phyloP scores from a whole-genome alignment of 495 filamentous ascomycete species.

The Lasiosphaeria ovina region DNA sequence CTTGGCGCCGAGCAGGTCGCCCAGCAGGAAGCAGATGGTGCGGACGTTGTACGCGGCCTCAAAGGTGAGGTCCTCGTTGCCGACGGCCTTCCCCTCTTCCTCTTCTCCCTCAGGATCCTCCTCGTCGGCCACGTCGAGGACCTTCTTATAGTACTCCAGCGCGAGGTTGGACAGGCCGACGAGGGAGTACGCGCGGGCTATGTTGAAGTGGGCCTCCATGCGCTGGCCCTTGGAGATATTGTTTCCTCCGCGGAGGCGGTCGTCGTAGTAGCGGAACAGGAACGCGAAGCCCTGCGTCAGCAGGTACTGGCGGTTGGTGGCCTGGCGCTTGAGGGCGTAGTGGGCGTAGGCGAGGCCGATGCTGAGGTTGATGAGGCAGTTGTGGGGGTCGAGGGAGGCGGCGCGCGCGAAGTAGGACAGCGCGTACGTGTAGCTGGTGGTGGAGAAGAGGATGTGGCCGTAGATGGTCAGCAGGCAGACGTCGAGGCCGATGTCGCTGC shows the following conservation, averaged over 20 bases:
- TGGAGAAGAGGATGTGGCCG: slow-evolving; percentile 78
- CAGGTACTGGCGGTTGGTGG: slow-evolving; percentile 83
- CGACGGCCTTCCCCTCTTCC: slow-evolving; percentile 12
- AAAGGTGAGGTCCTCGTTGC: slow-evolving; percentile 59
- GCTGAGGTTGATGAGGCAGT: slow-evolving; percentile 71
- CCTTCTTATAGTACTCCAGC: slow-evolving; percentile 64
- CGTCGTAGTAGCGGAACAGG: slow-evolving; percentile 69
- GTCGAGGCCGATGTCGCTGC: slow-evolving; percentile 38
- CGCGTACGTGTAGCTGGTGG: slow-evolving; percentile 74
- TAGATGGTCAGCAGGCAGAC: slow-evolving; percentile 80
- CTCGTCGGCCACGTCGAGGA: slow-evolving; percentile 26
- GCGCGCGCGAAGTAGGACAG: slow-evolving; percentile 90
- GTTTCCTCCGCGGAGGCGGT: slow-evolving; percentile 32
- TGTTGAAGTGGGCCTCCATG: slow-evolving; percentile 89
- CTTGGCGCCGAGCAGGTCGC: slow-evolving; percentile 32
- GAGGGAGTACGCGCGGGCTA: slow-evolving; percentile 75
- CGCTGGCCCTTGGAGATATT: slow-evolving; percentile 36
- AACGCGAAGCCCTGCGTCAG: slow-evolving; percentile 83
- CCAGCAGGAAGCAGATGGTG: slow-evolving; percentile 37
- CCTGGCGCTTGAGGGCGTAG: slow-evolving; percentile 80
- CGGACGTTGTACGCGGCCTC: slow-evolving; percentile 80
- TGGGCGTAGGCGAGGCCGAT: slow-evolving; percentile 77
- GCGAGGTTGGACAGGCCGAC: slow-evolving; percentile 79
- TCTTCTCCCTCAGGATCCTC: not conserved
- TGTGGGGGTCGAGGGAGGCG: slow-evolving; percentile 70